Base-by-base conservation (phyloP, 1,284 basidiomycete species). In the Ceratobasidium sp. region DNA sequence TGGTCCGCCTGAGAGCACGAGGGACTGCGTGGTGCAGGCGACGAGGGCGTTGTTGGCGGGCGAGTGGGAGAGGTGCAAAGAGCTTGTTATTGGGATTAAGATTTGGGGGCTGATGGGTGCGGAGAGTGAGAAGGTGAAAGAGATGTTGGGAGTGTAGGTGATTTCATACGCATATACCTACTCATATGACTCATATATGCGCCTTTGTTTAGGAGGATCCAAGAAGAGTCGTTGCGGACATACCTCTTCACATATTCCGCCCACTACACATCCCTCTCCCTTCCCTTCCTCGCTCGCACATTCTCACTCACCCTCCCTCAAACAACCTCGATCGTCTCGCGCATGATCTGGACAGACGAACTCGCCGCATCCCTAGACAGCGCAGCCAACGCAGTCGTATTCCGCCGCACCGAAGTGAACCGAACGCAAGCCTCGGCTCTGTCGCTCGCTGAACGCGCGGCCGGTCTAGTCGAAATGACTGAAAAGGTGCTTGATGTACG, bases 331-430 rank as follows among this genome's bases (percentile, higher is more conserved):
- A 92, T 98, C 82, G 94, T 99, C 65, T 97, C 95, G 64, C 96
- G 96, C 86, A 99, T 99, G 98, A 98, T 99, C 83, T 99, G 97
- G 96, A 96, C 91, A 82, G 98, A 99, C 84, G 97, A 99, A 84
- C 88, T 99, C 17, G 90, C 94, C 0, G 98, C 97, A 0, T 97
- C 96, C 44, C 88, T 99, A 78, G 98, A 99, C 84, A 95, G 95
- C 84, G 92, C 94, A 23, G 91, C 92, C 71, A 91, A 92, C 26
- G 66, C 78, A 38, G 95, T 97, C 62, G 88, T 98, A 69, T 92
- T 97, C 67, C 96, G 98, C 88, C 94, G 97, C 84, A 90, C 96
- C 74, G 96, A 98, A 82, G 89, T 96, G 61, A 91, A 94, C 44
- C 93, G 95, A 76, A 89, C 94, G n/a, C 97, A 99, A 85, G 92